Evolutionary conservation across 331 rosid genomes (phyloP).

Genomic region (Quercus lobata): DNA sequence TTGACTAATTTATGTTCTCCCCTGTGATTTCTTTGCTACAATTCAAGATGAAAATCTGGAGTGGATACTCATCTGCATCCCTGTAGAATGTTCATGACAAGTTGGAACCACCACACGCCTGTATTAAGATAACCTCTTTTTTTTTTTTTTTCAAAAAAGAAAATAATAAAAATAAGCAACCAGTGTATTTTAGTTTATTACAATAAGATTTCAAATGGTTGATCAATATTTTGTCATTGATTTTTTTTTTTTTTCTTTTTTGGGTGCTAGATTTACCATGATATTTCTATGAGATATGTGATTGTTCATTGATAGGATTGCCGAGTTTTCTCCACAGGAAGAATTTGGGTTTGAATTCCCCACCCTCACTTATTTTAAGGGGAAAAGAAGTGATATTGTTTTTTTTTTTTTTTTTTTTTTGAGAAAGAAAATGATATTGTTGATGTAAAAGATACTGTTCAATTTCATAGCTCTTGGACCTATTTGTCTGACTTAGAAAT

Average conservation of each 20-base stretch:
- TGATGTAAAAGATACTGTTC: not conserved
- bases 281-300: not conserved
- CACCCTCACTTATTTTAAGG: no score
- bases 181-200: not conserved
- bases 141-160: not conserved
- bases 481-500: not conserved
- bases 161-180: not conserved
- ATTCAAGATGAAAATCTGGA: not conserved
- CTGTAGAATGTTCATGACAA: slow-evolving; percentile 20
- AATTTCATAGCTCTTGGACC: not conserved
- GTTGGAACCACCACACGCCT: not conserved
- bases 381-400: not conserved
- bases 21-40: not conserved
- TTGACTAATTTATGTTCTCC: slow-evolving; percentile 39
- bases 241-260: no score
- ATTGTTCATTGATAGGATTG: not conserved
- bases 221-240: not conserved
- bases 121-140: not conserved
- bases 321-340: no score
- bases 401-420: no score
- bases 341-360: no score
- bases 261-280: no score
- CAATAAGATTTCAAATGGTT: not conserved
- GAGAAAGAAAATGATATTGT: no score
- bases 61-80: not conserved